These are phyloP conservation scores for Phytophthora constricta DNA, from an alignment of 352 stramenopile species.

Conservation along the genomic window DNA sequence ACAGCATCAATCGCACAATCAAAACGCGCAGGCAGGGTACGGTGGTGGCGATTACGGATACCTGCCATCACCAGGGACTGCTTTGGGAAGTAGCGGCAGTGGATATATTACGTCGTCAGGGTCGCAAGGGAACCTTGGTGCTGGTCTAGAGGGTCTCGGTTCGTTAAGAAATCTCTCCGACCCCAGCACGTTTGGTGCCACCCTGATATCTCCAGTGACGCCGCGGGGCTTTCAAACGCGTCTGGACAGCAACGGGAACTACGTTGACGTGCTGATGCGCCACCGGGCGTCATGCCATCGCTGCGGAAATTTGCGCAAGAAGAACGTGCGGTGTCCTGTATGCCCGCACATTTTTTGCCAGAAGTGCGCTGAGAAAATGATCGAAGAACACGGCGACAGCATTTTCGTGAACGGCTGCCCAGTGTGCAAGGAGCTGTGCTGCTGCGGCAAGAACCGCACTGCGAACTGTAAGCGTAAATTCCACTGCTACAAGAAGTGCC, in stretches of 20 bases:
- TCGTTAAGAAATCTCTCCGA: constrained; percentile 10
- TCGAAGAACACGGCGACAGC: constrained; percentile 79
- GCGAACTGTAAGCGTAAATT: constrained; percentile 77
- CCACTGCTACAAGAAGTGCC: constrained; percentile 93
- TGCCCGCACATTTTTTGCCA: constrained; percentile 92
- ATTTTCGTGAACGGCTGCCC: constrained; percentile 86
- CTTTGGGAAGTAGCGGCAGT: constrained; percentile 7
- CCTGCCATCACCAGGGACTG: constrained; percentile 7
- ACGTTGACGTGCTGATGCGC: constrained; percentile 56
- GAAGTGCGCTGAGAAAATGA: constrained; percentile 90
- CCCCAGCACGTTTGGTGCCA: background rate
- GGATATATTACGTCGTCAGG: constrained; percentile 19
- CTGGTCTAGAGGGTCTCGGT: constrained; percentile 19
- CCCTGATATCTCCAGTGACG: background rate
- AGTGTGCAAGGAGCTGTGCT: constrained; percentile 90
- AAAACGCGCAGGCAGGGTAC: constrained; percentile 24
- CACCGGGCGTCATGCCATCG: constrained; percentile 88
- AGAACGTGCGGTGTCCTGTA: constrained; percentile 81
- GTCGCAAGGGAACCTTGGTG: constrained; percentile 3
- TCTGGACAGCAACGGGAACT: constrained; percentile 29
- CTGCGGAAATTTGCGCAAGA: constrained; percentile 90
- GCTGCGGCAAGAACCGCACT: constrained; percentile 87
- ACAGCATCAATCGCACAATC: constrained; percentile 17
- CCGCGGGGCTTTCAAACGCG: constrained; percentile 15
- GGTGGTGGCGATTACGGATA: constrained; percentile 19